Base-by-base conservation (phyloP, 352 stramenopile genomes). In the Plasmopara viticola region DNA sequence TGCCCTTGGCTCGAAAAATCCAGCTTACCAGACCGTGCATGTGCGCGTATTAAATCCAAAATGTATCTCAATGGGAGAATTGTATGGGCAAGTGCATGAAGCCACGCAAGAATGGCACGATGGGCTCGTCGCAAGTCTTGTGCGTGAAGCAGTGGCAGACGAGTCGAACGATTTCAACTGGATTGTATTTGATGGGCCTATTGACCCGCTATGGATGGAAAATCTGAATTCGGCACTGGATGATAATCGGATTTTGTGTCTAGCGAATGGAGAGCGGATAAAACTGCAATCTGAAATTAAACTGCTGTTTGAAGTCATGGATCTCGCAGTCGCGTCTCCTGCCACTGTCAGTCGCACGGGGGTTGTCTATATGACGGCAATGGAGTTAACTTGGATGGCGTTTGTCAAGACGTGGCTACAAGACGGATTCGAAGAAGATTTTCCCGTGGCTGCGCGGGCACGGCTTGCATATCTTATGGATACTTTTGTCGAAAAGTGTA, bases 221-320 rank as follows among this genome's bases (percentile, higher is more conserved):
- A 97, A 97, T 64, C 96, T 97, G 88, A 97, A 97, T 70, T 97
- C 91, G 1, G 91, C 97, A 0, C 59, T 97, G 6, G 91, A 97
- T 55, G 91, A 97, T 65, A 97, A 97, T 61, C 97, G 96, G 90
- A 97, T 86, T 5, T 64, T 97, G 9, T 97, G 90, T 53, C 72
- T 97, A 0, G 87, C 90, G 0, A 98, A 97, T 56, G 92, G 91
- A 42, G 90, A 97, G 62, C 74, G 90, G 2, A 98, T 97, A 49
- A 89, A 89, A 35, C 72, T 89, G 10, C 84, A 80, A 48, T 71
- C 43, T 37, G 82, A 96, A 52, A 97, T 97, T 85, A 94, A 95
- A 55, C 95, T 96, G 82, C 68, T 97, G 6, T 97, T 97, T 44
- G 91, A 97, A 45, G 87, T 97, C 7, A 95, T 95, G 79, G 91